Evolutionary conservation across 805 yeast genomes (phyloP).

Genomic region (Candida namnaoensis): DNA sequence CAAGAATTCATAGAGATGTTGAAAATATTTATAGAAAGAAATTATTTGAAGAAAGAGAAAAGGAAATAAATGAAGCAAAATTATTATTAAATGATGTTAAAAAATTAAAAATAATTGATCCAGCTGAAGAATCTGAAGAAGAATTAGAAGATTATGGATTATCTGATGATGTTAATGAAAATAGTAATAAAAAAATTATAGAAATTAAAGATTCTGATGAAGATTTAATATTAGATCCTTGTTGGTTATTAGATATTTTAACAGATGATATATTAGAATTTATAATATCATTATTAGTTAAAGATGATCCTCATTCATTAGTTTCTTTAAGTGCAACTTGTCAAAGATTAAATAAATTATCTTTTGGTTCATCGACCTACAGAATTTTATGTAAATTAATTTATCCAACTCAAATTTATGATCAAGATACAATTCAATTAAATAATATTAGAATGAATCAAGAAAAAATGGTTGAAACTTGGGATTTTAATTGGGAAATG

Average conservation of each 20-base stretch:
- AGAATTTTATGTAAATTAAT: constrained; percentile 37
- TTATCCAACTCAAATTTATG: constrained; percentile 47
- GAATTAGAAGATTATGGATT: constrained; percentile 8
- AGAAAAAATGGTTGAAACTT: constrained; percentile 26
- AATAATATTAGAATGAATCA: constrained; percentile 27
- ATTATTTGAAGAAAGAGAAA: constrained; percentile 33
- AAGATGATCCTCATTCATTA: constrained; percentile 54
- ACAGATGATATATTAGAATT: constrained; percentile 52
- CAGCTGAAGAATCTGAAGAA: not conserved
- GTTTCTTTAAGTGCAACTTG: constrained; percentile 53
- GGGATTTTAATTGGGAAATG: constrained; percentile 27
- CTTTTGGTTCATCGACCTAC: constrained; percentile 48
- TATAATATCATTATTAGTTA: constrained; percentile 39
- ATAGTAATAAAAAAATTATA: not conserved
- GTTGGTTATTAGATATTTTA: constrained; percentile 32
- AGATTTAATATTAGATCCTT: constrained; percentile 21
- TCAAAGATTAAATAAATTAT: constrained; percentile 43
- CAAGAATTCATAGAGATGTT: constrained; percentile 34
- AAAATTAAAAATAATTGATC: no score
- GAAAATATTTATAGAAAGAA: constrained; percentile 60
- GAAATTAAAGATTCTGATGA: constrained; percentile 13
- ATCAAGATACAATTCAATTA: constrained; percentile 29
- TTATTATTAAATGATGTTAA: not conserved
- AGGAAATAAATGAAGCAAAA: constrained; percentile 12
- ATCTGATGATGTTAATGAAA: not conserved